These are phyloP conservation scores for Gossypium gossypioides DNA, from an alignment of 441 rosid species.

Conservation along the genomic window DNA sequence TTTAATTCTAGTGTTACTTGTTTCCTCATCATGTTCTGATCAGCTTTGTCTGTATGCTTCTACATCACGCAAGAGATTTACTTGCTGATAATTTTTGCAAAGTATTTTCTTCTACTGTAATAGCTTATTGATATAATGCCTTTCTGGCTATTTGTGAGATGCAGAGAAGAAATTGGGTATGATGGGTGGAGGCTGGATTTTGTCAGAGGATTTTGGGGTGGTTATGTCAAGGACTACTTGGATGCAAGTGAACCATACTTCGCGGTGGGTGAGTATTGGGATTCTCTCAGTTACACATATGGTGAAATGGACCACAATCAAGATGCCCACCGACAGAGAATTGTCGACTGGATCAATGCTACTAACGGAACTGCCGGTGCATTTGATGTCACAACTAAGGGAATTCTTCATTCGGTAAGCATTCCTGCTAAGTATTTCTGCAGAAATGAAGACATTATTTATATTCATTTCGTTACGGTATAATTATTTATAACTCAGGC, in stretches of 20 bases:
- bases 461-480: slow-evolving; percentile 1
- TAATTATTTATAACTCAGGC: slow-evolving; percentile 31
- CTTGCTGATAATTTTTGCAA: slow-evolving; percentile 5
- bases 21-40: background rate
- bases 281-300: slow-evolving; percentile 75
- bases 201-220: slow-evolving; percentile 98
- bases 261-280: slow-evolving; percentile 94
- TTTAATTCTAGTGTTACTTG: background rate
- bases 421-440: background rate
- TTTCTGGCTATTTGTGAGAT: slow-evolving; percentile 14
- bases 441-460: background rate
- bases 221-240: slow-evolving; percentile 89
- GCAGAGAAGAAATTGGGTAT: slow-evolving; percentile 84
- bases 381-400: slow-evolving; percentile 95
- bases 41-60: background rate
- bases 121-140: slow-evolving; percentile 5
- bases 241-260: slow-evolving; percentile 75
- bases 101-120: background rate
- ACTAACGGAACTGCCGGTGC: slow-evolving; percentile 82
- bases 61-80: background rate
- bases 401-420: slow-evolving; percentile 82
- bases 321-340: slow-evolving; percentile 94
- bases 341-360: slow-evolving; percentile 83
- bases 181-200: slow-evolving; percentile 99
- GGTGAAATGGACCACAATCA: slow-evolving; percentile 86